phyloP scores from a whole-genome alignment of 768 basidiomycete species.

The Mrakia frigida region DNA sequence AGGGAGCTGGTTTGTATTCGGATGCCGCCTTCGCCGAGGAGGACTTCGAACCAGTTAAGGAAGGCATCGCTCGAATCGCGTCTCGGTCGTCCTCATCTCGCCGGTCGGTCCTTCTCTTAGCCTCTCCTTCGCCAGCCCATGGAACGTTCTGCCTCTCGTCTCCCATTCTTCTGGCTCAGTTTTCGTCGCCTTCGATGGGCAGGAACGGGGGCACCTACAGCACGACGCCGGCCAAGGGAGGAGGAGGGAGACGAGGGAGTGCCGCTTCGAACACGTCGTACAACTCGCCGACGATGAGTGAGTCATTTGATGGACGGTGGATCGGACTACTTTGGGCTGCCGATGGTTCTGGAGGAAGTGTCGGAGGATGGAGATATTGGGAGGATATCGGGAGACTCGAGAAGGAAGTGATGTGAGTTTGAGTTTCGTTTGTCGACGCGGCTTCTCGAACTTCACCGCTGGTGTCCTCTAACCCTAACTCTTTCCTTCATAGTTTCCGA shows the following conservation, averaged over 20 bases:
- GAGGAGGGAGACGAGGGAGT: neutral
- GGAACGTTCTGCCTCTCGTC: neutral
- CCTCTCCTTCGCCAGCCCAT: neutral
- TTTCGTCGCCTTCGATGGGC: neutral
- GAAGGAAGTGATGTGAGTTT: slow-evolving; percentile 4
- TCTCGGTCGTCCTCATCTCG: neutral
- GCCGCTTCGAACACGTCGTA: neutral
- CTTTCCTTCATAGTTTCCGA: neutral
- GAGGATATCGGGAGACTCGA: neutral
- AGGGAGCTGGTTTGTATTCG: neutral
- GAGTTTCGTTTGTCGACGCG: too few species aligned
- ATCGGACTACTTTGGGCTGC: neutral
- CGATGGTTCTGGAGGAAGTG: slow-evolving; percentile 1
- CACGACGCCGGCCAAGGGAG: neutral
- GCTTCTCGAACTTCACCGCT: neutral
- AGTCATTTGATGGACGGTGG: neutral
- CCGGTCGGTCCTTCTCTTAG: neutral
- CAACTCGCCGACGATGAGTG: slow-evolving; percentile 12
- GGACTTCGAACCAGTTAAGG: neutral
- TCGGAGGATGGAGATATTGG: neutral
- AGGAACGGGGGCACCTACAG: neutral
- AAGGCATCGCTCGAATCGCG: neutral
- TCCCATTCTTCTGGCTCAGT: neutral
- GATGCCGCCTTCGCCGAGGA: neutral
- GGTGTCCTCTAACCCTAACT: neutral